phyloP scores from a whole-genome alignment of 805 yeast species.

The Grigorovia humatica region DNA sequence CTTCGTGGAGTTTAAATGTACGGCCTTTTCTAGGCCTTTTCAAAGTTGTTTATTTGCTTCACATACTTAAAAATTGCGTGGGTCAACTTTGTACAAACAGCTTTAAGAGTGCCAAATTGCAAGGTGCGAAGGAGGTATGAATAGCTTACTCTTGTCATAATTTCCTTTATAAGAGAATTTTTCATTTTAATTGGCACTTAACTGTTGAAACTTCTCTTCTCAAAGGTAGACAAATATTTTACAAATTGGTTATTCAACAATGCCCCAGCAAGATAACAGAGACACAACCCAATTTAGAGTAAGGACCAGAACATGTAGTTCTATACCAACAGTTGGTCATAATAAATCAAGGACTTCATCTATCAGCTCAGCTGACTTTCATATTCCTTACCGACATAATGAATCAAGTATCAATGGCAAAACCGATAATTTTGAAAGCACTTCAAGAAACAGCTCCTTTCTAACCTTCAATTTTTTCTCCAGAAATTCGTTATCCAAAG shows the following conservation, averaged over 20 bases:
- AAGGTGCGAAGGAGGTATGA: no score
- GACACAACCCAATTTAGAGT: not conserved
- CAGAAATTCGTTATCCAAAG: not conserved
- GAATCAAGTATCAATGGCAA: not conserved
- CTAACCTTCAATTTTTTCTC: not conserved
- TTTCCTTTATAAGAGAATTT: not conserved
- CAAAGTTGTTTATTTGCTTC: no score
- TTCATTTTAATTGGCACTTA: not conserved
- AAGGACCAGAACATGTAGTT: not conserved
- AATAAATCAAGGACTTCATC: not conserved
- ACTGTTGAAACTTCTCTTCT: no score
- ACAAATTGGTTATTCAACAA: not conserved
- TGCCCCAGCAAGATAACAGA: not conserved
- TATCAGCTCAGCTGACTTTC: not conserved
- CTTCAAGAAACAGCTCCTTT: not conserved
- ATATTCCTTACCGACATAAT: not conserved
- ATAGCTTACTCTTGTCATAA: no score
- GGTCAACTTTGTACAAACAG: no score
- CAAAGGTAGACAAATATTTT: not conserved
- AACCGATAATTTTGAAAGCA: not conserved
- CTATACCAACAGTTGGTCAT: not conserved
- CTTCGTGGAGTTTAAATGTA: no score
- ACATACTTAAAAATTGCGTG: no score
- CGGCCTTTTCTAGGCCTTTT: no score
- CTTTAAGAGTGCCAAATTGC: no score